A percentile compares a stretch with the other conserved stretches of the same genome.
Conservation (phyloP, 768 basidiomycete species). For the Leccinum broughii region DNA sequence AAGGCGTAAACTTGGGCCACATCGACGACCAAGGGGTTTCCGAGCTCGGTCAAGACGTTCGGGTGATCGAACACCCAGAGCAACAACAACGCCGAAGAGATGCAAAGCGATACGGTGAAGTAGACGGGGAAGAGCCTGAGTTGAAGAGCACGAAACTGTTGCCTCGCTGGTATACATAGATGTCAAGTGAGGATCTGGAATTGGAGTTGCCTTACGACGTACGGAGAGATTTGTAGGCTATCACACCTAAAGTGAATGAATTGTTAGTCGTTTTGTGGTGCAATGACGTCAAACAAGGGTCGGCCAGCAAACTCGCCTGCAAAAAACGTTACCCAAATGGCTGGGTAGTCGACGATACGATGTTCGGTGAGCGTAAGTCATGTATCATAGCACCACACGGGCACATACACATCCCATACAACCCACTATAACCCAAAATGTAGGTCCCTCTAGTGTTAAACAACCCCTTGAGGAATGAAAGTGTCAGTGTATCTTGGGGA, state of each 20-base stretch:
- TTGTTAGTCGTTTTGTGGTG: background rate
- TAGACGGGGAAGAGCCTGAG: conserved; percentile 75
- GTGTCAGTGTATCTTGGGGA: conserved; percentile 1
- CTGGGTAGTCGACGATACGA: conserved; percentile 13
- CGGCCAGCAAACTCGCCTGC: conserved; percentile 40
- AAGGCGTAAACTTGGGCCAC: conserved; percentile 67
- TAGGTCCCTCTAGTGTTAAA: conserved; percentile 34
- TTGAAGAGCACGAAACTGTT: conserved; percentile 73
- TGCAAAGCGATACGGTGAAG: conserved; percentile 58
- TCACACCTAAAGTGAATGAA: conserved; percentile 45
- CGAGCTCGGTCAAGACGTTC: conserved; percentile 48
- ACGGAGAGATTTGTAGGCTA: conserved; percentile 63
- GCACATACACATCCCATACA: conserved; percentile 70
- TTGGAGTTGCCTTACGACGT: conserved; percentile 20
- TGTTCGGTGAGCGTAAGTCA: background rate
- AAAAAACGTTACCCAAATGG: conserved; percentile 68
- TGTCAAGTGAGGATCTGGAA: background rate
- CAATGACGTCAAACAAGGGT: background rate
- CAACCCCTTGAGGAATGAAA: background rate
- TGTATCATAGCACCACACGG: background rate
- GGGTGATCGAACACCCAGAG: conserved; percentile 62
- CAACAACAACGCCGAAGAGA: conserved; percentile 55
- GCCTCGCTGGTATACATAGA: conserved; percentile 47
- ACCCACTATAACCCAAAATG: conserved; percentile 57
- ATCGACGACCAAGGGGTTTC: conserved; percentile 52